Percentiles rank a stretch among this genome's conserved stretches.
Conservation (phyloP, 305 asterid species). For the Rubia peregrina region DNA sequence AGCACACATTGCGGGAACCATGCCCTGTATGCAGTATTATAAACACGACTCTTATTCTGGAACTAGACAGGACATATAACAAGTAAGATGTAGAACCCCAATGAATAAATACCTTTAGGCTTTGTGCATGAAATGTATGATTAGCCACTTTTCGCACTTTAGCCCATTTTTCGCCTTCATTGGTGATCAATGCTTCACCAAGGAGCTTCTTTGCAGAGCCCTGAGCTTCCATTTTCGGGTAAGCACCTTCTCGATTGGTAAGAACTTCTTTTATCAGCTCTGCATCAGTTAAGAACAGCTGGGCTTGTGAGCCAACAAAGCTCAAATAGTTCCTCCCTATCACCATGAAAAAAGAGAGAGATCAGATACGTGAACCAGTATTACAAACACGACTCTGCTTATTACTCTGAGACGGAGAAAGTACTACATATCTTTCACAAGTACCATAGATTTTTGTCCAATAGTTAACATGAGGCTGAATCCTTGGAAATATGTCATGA, state of each 20-base stretch:
- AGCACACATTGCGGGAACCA: slow-evolving; percentile 51
- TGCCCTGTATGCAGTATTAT: slow-evolving; percentile 25
- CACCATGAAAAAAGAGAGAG: neutral
- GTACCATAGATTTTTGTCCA: slow-evolving; percentile 56
- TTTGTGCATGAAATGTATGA: slow-evolving; percentile 49
- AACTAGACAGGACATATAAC: no score
- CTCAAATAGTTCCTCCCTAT: slow-evolving; percentile 36
- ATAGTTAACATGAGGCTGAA: slow-evolving; percentile 53
- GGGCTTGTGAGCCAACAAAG: slow-evolving; percentile 56
- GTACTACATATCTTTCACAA: neutral
- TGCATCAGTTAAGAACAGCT: slow-evolving; percentile 42
- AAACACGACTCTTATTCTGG: neutral
- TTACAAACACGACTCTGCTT: no score
- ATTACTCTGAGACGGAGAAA: no score
- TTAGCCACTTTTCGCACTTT: slow-evolving; percentile 55
- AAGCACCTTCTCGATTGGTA: slow-evolving; percentile 42
- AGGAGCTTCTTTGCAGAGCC: slow-evolving; percentile 47
- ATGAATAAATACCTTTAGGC: slow-evolving; percentile 36
- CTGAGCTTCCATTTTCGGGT: slow-evolving; percentile 52
- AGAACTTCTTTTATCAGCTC: slow-evolving; percentile 46
- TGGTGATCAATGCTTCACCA: slow-evolving; percentile 54
- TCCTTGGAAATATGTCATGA: slow-evolving; percentile 41
- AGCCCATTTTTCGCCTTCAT: slow-evolving; percentile 72
- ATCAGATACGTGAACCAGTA: no score
- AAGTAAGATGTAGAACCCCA: no score